A percentile compares a stretch with the other conserved stretches of the same genome.
These are phyloP conservation scores for Naganishia antarctica DNA, from an alignment of 768 basidiomycete species.

Conservation along the genomic window DNA sequence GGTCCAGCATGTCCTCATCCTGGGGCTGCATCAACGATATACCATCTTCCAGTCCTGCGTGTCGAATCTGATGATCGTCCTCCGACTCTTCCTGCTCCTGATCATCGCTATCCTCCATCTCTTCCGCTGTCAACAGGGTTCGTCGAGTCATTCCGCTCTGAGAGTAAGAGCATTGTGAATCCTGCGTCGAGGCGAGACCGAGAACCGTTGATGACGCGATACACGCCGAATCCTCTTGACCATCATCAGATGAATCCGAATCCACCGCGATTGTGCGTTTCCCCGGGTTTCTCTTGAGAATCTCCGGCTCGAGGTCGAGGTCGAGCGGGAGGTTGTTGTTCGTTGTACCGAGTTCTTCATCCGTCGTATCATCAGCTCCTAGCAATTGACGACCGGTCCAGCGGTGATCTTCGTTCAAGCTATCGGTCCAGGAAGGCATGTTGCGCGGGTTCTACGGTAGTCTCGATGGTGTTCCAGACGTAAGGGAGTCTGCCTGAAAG, in stretches of 20 bases:
- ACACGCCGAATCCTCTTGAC: neutral
- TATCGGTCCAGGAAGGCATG: constrained; percentile 15
- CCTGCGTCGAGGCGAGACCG: too few species aligned
- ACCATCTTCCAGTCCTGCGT: too few species aligned
- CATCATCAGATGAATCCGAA: neutral
- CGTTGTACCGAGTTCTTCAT: neutral
- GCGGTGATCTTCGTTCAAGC: neutral
- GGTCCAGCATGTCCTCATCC: too few species aligned
- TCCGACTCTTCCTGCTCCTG: neutral
- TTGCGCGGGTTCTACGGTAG: neutral
- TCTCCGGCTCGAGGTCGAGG: too few species aligned
- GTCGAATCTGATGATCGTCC: neutral
- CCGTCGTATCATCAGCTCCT: neutral
- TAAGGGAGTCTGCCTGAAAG: too few species aligned
- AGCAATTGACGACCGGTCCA: constrained; percentile 8
- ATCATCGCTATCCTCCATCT: constrained; percentile 10
- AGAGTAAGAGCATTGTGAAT: too few species aligned
- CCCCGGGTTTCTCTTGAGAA: too few species aligned
- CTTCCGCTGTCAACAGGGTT: constrained; percentile 1
- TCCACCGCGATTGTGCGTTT: neutral
- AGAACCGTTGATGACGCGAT: too few species aligned
- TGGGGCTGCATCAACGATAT: too few species aligned
- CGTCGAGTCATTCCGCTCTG: neutral
- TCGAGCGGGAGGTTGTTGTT: too few species aligned
- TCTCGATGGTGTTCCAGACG: too few species aligned